Conservation (phyloP, 495 filamentous ascomycete species). For the Daldinia concentrica region DNA sequence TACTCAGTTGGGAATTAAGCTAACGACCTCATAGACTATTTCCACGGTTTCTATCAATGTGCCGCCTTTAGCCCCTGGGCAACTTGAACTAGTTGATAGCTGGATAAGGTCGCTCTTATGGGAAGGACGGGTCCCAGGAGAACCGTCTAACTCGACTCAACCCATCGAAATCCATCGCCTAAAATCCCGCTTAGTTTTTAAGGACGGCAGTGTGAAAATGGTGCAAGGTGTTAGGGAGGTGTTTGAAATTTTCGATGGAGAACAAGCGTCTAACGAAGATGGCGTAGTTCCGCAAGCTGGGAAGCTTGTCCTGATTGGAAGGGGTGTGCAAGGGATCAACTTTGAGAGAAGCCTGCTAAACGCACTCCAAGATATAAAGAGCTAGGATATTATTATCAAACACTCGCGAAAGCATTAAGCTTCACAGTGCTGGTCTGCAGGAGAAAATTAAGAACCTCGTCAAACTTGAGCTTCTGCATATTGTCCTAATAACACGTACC, state of each 20-base stretch:
- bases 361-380: slow-evolving; percentile 27
- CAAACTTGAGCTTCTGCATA: neutral
- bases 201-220: slow-evolving; percentile 72
- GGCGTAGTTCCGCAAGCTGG: slow-evolving; percentile 51
- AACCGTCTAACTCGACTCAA: slow-evolving; percentile 19
- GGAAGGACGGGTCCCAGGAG: slow-evolving; percentile 72
- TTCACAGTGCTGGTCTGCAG: neutral
- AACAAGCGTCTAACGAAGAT: slow-evolving; percentile 41
- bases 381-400: neutral
- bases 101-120: slow-evolving; percentile 89
- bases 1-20: slow-evolving; percentile 12
- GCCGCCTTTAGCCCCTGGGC: slow-evolving; percentile 61
- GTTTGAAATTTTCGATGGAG: slow-evolving; percentile 85
- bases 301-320: slow-evolving; percentile 84
- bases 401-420: neutral
- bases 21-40: slow-evolving; percentile 70
- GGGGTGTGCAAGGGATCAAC: slow-evolving; percentile 63
- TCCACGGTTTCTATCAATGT: slow-evolving; percentile 79
- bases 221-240: slow-evolving; percentile 93
- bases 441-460: neutral
- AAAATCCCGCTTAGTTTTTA: slow-evolving; percentile 76
- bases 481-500: neutral
- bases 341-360: slow-evolving; percentile 54
- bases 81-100: slow-evolving; percentile 71
- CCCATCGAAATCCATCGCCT: slow-evolving; percentile 81